A percentile compares a stretch with the other conserved stretches of the same genome.
phyloP scores from a whole-genome alignment of 345 rosid genomes.

The Toxicodendron radicans region DNA sequence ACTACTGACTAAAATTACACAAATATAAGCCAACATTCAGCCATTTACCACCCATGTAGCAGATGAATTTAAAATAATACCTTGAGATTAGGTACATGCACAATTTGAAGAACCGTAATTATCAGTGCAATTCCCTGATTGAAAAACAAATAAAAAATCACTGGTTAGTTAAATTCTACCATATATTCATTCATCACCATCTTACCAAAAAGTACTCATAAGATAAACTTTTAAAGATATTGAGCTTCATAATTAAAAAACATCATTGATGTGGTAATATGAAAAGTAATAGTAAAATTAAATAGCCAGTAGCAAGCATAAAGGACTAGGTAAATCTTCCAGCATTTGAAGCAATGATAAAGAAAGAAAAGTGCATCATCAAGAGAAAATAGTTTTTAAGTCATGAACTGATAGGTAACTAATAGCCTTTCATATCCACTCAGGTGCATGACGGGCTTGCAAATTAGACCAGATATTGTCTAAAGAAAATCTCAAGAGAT shows the following conservation, averaged over 20 bases:
- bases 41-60: background rate
- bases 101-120: conserved; percentile 93
- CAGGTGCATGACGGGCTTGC: no score
- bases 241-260: background rate
- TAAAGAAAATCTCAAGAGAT: no score
- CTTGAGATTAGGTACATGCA: conserved; percentile 95
- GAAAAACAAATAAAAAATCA: conserved; percentile 20
- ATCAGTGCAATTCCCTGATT: conserved; percentile 91
- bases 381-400: background rate
- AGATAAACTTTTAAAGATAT: background rate
- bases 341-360: background rate
- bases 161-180: conserved; percentile 11
- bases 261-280: background rate
- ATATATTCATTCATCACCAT: conserved; percentile 9
- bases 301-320: background rate
- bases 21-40: background rate
- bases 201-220: background rate
- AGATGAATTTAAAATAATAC: conserved; percentile 35
- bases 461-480: no score
- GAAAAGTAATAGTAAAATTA: background rate
- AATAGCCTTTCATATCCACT: no score
- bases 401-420: no score
- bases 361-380: background rate
- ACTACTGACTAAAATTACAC: background rate
- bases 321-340: background rate